Conservation (phyloP, 495 filamentous ascomycete species). For the Aspergillus heteromorphus region DNA sequence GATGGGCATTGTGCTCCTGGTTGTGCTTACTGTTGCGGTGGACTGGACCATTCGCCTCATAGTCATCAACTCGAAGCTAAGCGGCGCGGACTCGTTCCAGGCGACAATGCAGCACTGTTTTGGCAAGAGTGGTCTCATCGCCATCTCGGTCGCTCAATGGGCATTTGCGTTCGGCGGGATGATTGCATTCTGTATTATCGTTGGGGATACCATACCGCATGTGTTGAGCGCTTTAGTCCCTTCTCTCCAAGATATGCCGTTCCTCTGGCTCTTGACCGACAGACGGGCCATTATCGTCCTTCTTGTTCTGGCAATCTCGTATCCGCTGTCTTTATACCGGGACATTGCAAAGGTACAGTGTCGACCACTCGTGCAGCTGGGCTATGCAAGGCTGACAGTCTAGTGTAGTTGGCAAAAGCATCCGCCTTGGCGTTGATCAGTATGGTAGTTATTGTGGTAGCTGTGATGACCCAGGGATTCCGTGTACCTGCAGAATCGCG, state of each 20-base stretch:
- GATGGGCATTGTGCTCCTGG: constrained; percentile 70
- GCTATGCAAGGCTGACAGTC: constrained; percentile 15
- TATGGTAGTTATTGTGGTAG: constrained; percentile 83
- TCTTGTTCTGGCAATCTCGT: constrained; percentile 81
- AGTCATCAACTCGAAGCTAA: constrained; percentile 91
- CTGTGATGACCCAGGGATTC: constrained; percentile 81
- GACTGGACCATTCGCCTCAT: constrained; percentile 98
- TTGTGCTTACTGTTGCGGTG: constrained; percentile 71
- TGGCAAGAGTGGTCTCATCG: constrained; percentile 78
- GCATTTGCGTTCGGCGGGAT: constrained; percentile 98
- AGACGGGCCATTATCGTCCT: constrained; percentile 78
- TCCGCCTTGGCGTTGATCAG: constrained; percentile 84
- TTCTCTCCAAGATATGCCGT: constrained; percentile 60
- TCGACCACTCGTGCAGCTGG: constrained; percentile 9
- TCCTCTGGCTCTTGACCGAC: constrained; percentile 76
- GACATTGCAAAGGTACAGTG: constrained; percentile 85
- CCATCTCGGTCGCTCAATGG: constrained; percentile 89
- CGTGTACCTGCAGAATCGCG: constrained; percentile 62
- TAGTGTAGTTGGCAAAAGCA: constrained; percentile 79
- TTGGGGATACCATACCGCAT: constrained; percentile 91
- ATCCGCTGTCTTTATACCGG: constrained; percentile 84
- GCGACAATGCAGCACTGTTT: constrained; percentile 93
- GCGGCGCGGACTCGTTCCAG: constrained; percentile 87
- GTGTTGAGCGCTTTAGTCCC: constrained; percentile 82
- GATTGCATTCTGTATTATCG: constrained; percentile 96